These are phyloP conservation scores for Mycena rosella DNA, from an alignment of 768 basidiomycete species.

Conservation along the genomic window DNA sequence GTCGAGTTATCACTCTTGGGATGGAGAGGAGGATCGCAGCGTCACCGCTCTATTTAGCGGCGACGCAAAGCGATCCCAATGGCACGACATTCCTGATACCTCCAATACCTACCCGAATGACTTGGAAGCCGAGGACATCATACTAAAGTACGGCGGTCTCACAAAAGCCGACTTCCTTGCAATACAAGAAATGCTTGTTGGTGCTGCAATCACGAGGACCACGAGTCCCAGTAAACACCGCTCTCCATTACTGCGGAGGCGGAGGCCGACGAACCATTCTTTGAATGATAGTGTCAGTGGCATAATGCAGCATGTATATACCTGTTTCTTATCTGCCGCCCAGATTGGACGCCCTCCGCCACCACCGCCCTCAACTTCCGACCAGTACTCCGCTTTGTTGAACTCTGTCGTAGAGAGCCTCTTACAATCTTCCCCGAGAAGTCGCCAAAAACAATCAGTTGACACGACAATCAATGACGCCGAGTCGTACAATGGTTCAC, in stretches of 20 bases:
- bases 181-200: constrained; percentile 84
- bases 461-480: constrained; percentile 34
- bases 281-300: constrained; percentile 62
- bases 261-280: constrained; percentile 82
- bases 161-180: constrained; percentile 76
- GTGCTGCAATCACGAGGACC: constrained; percentile 69
- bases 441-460: constrained; percentile 34
- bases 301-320: constrained; percentile 28
- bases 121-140: constrained; percentile 73
- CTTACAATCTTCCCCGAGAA: constrained; percentile 54
- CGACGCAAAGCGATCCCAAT: constrained; percentile 64
- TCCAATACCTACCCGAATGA: constrained; percentile 66
- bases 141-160: constrained; percentile 76
- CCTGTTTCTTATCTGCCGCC: constrained; percentile 32
- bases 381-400: constrained; percentile 71
- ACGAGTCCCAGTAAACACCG: constrained; percentile 71
- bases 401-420: constrained; percentile 70
- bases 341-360: constrained; percentile 75
- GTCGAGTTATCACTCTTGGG: constrained; percentile 89
- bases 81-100: constrained; percentile 74
- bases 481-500: constrained; percentile 55
- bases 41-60: constrained; percentile 69
- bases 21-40: constrained; percentile 67
- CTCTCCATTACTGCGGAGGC: constrained; percentile 76
- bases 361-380: constrained; percentile 52